Percentiles rank a stretch among this genome's conserved stretches.
phyloP scores from a whole-genome alignment of 345 rosid genomes.

The Firmiana major region DNA sequence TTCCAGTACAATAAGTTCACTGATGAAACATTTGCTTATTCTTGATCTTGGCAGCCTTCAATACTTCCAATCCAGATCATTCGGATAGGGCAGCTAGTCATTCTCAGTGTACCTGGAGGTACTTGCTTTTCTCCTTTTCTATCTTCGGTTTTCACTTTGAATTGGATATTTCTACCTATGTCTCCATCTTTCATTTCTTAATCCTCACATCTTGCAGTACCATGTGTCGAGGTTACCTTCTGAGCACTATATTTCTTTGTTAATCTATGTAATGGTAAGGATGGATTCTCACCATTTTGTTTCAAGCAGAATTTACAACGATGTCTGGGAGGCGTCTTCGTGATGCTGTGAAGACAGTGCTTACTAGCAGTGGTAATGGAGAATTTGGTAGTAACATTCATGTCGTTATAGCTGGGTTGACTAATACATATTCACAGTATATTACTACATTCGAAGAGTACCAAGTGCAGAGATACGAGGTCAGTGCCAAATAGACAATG shows the following conservation, averaged over 20 bases:
- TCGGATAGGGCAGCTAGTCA: conserved; percentile 83
- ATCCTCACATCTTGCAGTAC: background rate
- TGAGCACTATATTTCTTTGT: background rate
- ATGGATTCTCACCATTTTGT: conserved; percentile 10
- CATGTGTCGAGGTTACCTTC: background rate
- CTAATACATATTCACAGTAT: conserved; percentile 91
- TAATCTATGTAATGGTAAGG: background rate
- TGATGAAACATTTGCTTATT: conserved; percentile 11
- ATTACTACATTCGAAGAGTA: conserved; percentile 95
- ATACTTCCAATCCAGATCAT: conserved; percentile 89
- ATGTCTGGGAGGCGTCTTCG: conserved; percentile 99
- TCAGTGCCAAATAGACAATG: conserved; percentile 25
- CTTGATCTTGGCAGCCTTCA: conserved; percentile 72
- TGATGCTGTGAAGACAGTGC: conserved; percentile 72
- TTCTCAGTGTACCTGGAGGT: conserved; percentile 98
- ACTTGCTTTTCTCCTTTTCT: conserved; percentile 18
- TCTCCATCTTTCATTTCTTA: conserved; percentile 2
- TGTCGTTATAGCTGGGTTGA: conserved; percentile 89
- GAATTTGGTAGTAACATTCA: conserved; percentile 49
- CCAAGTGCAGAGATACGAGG: conserved; percentile 93
- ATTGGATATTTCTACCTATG: background rate
- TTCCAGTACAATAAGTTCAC: background rate
- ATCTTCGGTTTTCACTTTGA: background rate
- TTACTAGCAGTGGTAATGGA: conserved; percentile 43
- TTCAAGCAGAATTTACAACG: conserved; percentile 76